Evolutionary conservation across 1,139 yeast species (phyloP).

Genomic region (Suhomyces maxii): DNA sequence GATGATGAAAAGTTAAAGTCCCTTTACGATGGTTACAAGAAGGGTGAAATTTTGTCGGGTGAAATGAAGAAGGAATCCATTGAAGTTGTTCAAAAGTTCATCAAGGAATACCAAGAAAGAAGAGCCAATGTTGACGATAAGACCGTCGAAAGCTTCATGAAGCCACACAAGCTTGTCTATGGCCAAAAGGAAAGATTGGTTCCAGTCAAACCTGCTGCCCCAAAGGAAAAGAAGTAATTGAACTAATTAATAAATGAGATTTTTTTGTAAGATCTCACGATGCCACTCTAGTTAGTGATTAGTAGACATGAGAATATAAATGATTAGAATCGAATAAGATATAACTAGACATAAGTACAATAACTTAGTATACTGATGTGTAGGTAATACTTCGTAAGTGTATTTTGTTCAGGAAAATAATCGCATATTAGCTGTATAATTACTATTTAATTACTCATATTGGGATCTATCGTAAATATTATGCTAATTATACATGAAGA

Average conservation of each 20-base stretch:
- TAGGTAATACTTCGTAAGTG: too few species aligned
- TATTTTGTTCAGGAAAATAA: too few species aligned
- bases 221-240: conserved; percentile 5
- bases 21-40: conserved; percentile 64
- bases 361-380: too few species aligned
- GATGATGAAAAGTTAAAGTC: conserved; percentile 78
- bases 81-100: conserved; percentile 74
- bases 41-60: conserved; percentile 86
- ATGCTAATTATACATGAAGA: too few species aligned
- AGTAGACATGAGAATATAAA: too few species aligned
- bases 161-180: conserved; percentile 76
- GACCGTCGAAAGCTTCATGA: conserved; percentile 73
- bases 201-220: conserved; percentile 48
- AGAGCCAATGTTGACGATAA: conserved; percentile 68
- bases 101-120: conserved; percentile 76
- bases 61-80: conserved; percentile 92
- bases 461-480: too few species aligned
- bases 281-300: too few species aligned
- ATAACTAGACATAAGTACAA: too few species aligned
- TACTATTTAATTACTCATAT: too few species aligned
- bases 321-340: too few species aligned
- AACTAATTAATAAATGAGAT: not conserved
- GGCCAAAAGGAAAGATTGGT: conserved; percentile 73
- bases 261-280: too few species aligned
- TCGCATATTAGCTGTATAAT: too few species aligned